Evolutionary conservation across 164 flowering plant species (phyloP).

Genomic region (Houttuynia cordata): DNA sequence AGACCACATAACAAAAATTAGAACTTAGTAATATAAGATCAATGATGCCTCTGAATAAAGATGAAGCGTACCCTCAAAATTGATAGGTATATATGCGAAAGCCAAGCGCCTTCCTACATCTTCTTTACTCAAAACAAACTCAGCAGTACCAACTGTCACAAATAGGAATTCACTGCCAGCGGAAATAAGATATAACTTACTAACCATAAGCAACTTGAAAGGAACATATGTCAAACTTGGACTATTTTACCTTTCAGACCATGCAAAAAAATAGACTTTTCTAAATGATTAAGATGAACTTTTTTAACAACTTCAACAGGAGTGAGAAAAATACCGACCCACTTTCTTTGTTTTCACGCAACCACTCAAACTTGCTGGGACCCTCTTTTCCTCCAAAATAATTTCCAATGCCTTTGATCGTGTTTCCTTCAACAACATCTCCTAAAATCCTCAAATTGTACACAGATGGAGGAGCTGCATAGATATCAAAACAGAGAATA

Average conservation of each 20-base stretch:
- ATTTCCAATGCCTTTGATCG: constrained; percentile 60
- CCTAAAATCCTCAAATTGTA: constrained; percentile 64
- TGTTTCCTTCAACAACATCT: constrained; percentile 69
- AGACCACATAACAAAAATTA: not conserved
- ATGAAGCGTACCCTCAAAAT: constrained; percentile 65
- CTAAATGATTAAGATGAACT: too few relatives aligned
- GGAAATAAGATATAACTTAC: not conserved
- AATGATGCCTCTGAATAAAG: not conserved
- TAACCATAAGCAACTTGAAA: not conserved
- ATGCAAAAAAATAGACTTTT: too few relatives aligned
- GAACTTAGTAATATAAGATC: not conserved
- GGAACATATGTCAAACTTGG: not conserved
- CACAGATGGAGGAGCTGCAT: constrained; percentile 86
- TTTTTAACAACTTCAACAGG: not conserved
- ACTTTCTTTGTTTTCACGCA: constrained; percentile 58
- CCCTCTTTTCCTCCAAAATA: constrained; percentile 99
- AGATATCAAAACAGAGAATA: not conserved
- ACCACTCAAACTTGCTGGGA: constrained; percentile 96
- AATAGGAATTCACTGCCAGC: constrained; percentile 41
- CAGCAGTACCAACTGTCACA: constrained; percentile 61
- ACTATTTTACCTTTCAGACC: not conserved
- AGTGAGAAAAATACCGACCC: constrained; percentile 41
- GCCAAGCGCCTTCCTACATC: constrained; percentile 67
- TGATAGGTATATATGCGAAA: constrained; percentile 73
- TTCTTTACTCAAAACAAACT: constrained; percentile 67